A percentile compares a stretch with the other conserved stretches of the same genome.
These are phyloP conservation scores for Paraconiothyrium sp. DNA, from an alignment of 2,329 filamentous ascomycete genomes.

Conservation along the genomic window DNA sequence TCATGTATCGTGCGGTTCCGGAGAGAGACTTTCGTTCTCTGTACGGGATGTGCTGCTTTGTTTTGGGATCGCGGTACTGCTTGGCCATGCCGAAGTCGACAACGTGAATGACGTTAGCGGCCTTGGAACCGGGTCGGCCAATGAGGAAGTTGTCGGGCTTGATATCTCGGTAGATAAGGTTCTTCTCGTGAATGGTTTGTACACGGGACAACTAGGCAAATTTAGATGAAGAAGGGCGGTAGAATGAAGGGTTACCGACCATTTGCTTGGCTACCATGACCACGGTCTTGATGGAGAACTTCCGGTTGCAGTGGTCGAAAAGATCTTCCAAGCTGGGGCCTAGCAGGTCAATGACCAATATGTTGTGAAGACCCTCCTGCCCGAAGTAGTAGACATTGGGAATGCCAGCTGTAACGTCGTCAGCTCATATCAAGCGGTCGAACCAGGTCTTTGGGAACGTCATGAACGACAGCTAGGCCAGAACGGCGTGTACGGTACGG, in stretches of 20 bases:
- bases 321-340: constrained; percentile 95
- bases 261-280: constrained; percentile 99
- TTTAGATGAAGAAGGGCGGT: constrained; percentile 19
- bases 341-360: constrained; percentile 95
- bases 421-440: constrained; percentile 34
- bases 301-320: constrained; percentile 95
- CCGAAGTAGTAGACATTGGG: constrained; percentile 99
- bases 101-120: constrained; percentile 97
- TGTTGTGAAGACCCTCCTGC: constrained; percentile 98
- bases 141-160: constrained; percentile 99
- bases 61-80: constrained; percentile 98
- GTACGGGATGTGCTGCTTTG: constrained; percentile 98
- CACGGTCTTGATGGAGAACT: constrained; percentile 96
- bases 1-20: constrained; percentile 98
- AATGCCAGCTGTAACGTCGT: constrained; percentile 77
- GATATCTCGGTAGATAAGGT: constrained; percentile 98
- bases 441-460: neutral
- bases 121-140: constrained; percentile 88
- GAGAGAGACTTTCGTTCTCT: constrained; percentile 96
- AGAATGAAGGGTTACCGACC: constrained; percentile 63
- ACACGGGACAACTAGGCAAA: constrained; percentile 79
- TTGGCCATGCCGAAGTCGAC: constrained; percentile 99
- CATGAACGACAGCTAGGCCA: neutral
- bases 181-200: constrained; percentile 96
- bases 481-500: neutral